Conservation (phyloP, 169 alveolate species). For the Pseudocohnilembus persalinus region DNA sequence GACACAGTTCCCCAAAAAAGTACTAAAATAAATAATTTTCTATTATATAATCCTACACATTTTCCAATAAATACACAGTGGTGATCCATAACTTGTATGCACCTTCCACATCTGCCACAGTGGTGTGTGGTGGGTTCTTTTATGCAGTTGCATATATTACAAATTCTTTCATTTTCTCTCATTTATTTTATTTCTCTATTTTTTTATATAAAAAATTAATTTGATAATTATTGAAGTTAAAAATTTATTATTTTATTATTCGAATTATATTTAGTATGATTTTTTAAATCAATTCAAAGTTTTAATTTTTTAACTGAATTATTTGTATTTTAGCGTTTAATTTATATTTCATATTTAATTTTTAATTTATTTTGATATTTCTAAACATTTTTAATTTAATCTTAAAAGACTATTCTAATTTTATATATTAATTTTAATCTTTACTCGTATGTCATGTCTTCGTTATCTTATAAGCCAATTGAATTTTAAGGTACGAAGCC, state of each 20-base stretch:
- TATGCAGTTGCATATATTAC: not conserved
- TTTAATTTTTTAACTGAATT: no score
- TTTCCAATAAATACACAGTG: conserved; percentile 90
- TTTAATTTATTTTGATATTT: not conserved
- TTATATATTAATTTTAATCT: no score
- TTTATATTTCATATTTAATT: no score
- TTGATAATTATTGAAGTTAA: no score
- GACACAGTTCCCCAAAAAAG: conserved; percentile 50
- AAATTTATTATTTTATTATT: no score
- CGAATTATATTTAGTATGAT: no score
- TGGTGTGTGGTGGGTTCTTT: conserved; percentile 90
- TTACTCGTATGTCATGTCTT: not conserved
- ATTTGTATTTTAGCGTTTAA: not conserved
- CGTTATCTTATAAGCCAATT: no score
- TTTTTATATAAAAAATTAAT: no score
- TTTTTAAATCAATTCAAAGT: no score
- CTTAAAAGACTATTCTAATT: not conserved
- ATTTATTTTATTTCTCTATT: not conserved
- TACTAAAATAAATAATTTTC: conserved; percentile 61
- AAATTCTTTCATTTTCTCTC: not conserved
- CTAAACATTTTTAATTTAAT: not conserved
- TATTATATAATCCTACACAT: conserved; percentile 74
- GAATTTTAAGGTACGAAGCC: not conserved
- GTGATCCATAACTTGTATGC: conserved; percentile 90
- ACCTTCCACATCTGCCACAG: conserved; percentile 81